Conservation (phyloP, 139 green algal genomes). For the Pycnococcus provasolii region DNA sequence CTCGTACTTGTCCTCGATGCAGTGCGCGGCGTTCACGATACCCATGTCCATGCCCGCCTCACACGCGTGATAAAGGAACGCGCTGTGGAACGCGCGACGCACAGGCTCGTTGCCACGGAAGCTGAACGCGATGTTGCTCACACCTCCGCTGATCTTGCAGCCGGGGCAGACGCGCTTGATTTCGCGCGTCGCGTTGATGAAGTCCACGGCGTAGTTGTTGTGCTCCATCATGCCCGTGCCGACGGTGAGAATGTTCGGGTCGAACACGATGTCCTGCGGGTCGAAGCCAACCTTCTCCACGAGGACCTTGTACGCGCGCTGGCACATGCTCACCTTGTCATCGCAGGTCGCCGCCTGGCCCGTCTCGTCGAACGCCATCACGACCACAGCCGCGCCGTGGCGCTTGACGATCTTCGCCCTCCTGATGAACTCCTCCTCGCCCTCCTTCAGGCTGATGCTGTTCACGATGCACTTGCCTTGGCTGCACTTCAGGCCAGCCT, state of each 20-base stretch:
- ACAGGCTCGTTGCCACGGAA: conserved; percentile 96
- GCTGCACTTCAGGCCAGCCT: conserved; percentile 91
- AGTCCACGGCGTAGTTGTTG: conserved; percentile 99
- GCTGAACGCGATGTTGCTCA: conserved; percentile 97
- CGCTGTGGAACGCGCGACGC: conserved; percentile 79
- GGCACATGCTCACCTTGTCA: conserved; percentile 76
- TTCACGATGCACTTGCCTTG: conserved; percentile 98
- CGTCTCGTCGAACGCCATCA: conserved; percentile 98
- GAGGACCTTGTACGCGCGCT: conserved; percentile 83
- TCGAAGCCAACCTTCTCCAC: conserved; percentile 90
- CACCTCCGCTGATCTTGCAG: conserved; percentile 86
- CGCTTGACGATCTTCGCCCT: conserved; percentile 67
- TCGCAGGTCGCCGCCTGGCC: conserved; percentile 45
- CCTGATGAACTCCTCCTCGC: conserved; percentile 79
- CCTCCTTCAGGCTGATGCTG: conserved; percentile 95
- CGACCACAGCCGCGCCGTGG: conserved; percentile 87
- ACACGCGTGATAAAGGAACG: conserved; percentile 90
- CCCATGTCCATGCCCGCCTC: conserved; percentile 98
- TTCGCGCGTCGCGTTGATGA: conserved; percentile 77
- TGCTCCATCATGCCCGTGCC: conserved; percentile 92
- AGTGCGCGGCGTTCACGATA: conserved; percentile 91
- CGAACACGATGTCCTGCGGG: conserved; percentile 95
- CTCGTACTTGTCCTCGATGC: conserved; percentile 85
- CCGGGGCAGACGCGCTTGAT: conserved; percentile 93
- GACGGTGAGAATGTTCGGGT: conserved; percentile 98